Evolutionary conservation across 345 rosid species (phyloP), one percentile per base, ranked within the genome.

Genomic region (Hypericum androsaemum): DNA sequence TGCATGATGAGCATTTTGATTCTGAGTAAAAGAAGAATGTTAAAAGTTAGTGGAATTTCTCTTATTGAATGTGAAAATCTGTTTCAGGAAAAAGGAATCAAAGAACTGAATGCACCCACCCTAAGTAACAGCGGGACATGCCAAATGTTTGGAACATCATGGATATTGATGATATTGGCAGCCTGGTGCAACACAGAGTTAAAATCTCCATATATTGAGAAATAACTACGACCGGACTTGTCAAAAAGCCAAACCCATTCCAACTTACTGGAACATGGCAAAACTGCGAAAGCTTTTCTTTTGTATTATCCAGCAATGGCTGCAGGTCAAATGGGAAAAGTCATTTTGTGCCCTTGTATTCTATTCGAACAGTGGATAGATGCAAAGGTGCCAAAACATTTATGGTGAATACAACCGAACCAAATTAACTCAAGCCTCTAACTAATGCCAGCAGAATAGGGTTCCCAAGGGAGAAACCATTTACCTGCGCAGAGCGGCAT

Each of bases 1-100:
- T 15, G 98, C 77, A 53, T 63, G 58, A 74, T 90, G 96, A 46
- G 88, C 96, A 65, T 90, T 84, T 78, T 90, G 98, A 78, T 70
- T 84, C 98, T 90, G 86, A 39, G 60, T 60, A 63, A 66, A 39
- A 53, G 67, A 41, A 16, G 40, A 32, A 50, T 6, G 49, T 54
- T 53, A 62, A 56, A 56, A 42, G 47, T 39, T 56, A 56, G 54
- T 37, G 0, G n/a, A n/a, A n/a, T n/a, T n/a, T n/a, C n/a, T 22
- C 4, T 22, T 22, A 22, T 22, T 4, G 4, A 22, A 22, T 22
- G 32, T n/a, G 4, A 1, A 4, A 22, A 22, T 1, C n/a, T 22
- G 14, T 37, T 43, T 39, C 39, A 49, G 17, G 47, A 37, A 56
- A 37, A 12, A 52, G 50, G 63, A 69, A 60, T 12, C 43, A 58